Evolutionary conservation across 768 basidiomycete genomes (phyloP), one percentile per base, ranked within the genome.

Genomic region (Suillus sp.): DNA sequence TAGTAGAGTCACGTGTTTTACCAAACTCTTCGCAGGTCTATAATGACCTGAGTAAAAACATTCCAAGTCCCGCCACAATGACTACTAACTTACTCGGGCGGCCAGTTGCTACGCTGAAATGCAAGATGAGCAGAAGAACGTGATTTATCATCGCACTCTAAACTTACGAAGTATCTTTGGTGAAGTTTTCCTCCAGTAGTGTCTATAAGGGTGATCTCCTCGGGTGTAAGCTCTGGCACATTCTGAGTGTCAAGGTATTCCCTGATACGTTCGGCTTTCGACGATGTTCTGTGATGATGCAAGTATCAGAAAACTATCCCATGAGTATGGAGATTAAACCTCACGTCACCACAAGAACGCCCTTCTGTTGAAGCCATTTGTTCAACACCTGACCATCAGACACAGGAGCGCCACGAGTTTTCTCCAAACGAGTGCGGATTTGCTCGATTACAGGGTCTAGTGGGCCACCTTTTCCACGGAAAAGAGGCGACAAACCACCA

Each of bases 401-500:
- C 20, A 75, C 75, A 11, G 65, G 61, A 0, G 65, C 61, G 20
- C 75, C 68, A 5, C 72, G 63, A 14, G 72, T 68, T 2, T 25
- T 65, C 54, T 74, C 67, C 40, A 75, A 50, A 16, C 76, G 75
- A 40, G 43, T 55, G 18, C 77, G 75, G 54, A 81, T 73, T 30
- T 70, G 64, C 53, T 71, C 67, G 27, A 83, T 48, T 37, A 81
- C 75, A 4, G 76, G 71, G 57, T 78, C 78, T 40, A 82, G 63
- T 8, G 81, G 78, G 0, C 81, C 80, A 20, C 74, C 80, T 27
- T 72, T 66, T 22, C 59, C 65, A 30, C 74, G 75, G 53, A 72
- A 66, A 48, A 84, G 50, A 16, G 83, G 78, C 0, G 77, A 72
- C 22, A 82, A 67, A 7, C 79, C 82, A 7, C 73, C 77, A 50